Percentiles rank a stretch among this genome's conserved stretches.
Conservation (phyloP, 2,329 filamentous ascomycete species). For the Tetracladium maxilliforme region DNA sequence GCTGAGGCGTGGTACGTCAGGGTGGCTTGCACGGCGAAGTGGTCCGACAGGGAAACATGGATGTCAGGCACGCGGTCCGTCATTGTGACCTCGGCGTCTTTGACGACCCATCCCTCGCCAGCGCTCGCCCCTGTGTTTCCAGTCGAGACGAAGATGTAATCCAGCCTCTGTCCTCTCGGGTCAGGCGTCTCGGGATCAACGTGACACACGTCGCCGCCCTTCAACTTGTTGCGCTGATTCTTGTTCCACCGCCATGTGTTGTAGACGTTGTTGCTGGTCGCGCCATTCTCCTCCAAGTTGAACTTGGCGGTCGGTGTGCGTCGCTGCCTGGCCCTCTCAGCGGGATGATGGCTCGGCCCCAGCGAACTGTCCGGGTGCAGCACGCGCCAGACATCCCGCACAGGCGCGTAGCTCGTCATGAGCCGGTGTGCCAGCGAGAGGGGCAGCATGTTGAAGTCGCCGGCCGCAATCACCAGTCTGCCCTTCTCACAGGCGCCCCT, state of each 20-base stretch:
- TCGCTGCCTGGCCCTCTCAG: constrained; percentile 49
- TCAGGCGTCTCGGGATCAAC: constrained; percentile 53
- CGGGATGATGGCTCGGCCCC: constrained; percentile 52
- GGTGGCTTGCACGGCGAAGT: constrained; percentile 81
- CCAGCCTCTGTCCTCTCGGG: constrained; percentile 68
- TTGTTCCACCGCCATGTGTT: constrained; percentile 93
- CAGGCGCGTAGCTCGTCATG: constrained; percentile 62
- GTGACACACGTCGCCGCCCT: too few species aligned
- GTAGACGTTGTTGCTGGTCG: constrained; percentile 70
- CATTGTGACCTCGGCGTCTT: constrained; percentile 62
- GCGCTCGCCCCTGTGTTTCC: too few species aligned
- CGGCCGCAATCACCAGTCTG: constrained; percentile 71
- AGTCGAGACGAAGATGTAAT: constrained; percentile 98
- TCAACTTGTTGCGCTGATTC: constrained; percentile 50
- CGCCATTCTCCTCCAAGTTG: constrained; percentile 70
- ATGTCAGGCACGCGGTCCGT: constrained; percentile 66
- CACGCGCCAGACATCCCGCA: constrained; percentile 73
- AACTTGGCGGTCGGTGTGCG: constrained; percentile 62
- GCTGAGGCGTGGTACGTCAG: constrained; percentile 22
- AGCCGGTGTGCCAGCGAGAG: constrained; percentile 71
- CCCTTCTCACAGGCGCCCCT: constrained; percentile 66
- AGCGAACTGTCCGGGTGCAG: constrained; percentile 74
- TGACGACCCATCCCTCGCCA: constrained; percentile 51
- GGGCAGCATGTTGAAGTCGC: constrained; percentile 97
- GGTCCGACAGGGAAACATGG: constrained; percentile 80